A percentile compares a stretch with the other conserved stretches of the same genome.
phyloP scores from a whole-genome alignment of 2,329 filamentous ascomycete species.

The Akanthomyces uredinophilus region DNA sequence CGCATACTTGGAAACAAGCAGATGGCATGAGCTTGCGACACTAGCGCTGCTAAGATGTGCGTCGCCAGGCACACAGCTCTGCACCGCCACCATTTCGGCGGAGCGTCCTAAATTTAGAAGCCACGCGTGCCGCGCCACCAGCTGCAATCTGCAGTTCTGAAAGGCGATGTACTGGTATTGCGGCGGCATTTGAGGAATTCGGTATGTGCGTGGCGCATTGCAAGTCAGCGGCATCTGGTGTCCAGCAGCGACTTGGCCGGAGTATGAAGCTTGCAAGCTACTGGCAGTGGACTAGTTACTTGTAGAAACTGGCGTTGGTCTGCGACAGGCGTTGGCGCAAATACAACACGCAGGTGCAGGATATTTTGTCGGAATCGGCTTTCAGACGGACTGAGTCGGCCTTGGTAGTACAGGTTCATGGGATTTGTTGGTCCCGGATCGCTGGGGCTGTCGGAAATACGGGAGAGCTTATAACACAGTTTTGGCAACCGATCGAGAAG shows the following conservation, averaged over 20 bases:
- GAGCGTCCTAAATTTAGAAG: constrained; percentile 13
- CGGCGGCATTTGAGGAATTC: not conserved
- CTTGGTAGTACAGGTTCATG: not conserved
- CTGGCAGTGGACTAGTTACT: no score
- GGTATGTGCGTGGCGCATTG: not conserved
- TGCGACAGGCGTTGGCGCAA: not conserved
- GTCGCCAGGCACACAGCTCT: constrained; percentile 4
- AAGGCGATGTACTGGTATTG: not conserved
- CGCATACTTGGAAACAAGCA: not conserved
- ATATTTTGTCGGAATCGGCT: not conserved
- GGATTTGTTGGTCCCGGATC: no score
- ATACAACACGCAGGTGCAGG: not conserved
- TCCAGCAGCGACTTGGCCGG: not conserved
- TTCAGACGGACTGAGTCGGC: constrained; percentile 4
- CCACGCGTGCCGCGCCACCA: not conserved
- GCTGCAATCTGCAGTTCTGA: not conserved
- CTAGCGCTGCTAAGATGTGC: not conserved
- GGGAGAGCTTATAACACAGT: not conserved
- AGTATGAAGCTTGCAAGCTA: not conserved
- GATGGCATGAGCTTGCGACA: not conserved
- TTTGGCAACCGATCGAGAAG: not conserved
- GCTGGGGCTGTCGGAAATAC: not conserved
- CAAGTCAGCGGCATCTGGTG: not conserved
- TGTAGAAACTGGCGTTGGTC: not conserved
- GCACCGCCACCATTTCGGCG: constrained; percentile 10